Base-by-base conservation (phyloP, 23 red algal species). In the Agarophyton chilense region DNA sequence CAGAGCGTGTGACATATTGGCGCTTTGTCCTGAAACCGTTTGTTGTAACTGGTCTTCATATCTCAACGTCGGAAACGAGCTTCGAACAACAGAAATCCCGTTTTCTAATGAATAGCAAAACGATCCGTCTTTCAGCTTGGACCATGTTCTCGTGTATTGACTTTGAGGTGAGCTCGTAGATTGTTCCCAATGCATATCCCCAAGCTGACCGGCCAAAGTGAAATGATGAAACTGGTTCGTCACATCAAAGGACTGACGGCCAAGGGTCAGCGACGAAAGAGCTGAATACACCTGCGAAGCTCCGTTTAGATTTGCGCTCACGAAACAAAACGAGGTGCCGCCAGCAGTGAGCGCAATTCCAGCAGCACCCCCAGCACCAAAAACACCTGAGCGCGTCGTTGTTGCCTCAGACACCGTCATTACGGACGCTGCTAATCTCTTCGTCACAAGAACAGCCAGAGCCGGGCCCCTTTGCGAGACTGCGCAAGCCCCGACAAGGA, bases 201-300 rank as follows among this genome's bases (percentile, higher is more conserved):
- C 95, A 0, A 94, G 71, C 26, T 66, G 56, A n/a, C 95, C 95
- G 34, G 82, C 86, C 28, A 93, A 64, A n/a, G 84, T 81, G 29
- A 93, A 94, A 50, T 94, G 84, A 25, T 94, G 81, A 79, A 93
- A 98, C 70, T 94, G 91, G 46, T 84, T 93, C 29, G 90, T 91
- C 39, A 93, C 71, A 88, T 98, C 95, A 62, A 78, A 77, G 36
- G 80, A 78, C 10, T 88, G 86, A 54, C 95, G 90, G 26, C 95
- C 91, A 9, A 98, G 72, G 39, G 88, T 88, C 35, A 94, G 33
- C 2, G 77, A 64, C 24, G 84, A 77, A 28, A 98, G 43, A 0
- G 89, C 77, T 25, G 77, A 54, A 41, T 81, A 86, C 26, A 98
- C 72, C 18, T 98, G 91, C 13, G 56, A 25, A 26, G 78, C 36